phyloP scores from a whole-genome alignment of 2,329 filamentous ascomycete species.

The Fusarium longipes region DNA sequence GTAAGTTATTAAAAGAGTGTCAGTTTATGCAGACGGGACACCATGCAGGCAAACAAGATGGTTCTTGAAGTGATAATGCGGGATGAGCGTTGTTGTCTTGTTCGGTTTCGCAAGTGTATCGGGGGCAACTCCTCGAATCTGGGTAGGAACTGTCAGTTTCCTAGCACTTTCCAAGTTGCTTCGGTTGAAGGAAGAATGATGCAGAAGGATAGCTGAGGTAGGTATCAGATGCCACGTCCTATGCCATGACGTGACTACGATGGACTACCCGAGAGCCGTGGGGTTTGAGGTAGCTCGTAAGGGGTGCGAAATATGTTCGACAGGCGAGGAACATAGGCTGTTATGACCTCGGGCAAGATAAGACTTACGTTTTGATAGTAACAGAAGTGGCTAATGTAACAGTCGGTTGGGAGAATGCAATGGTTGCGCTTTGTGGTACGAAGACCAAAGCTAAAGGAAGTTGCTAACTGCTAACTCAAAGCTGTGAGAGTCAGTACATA shows the following conservation, averaged over 20 bases:
- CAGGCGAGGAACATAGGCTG: slow-evolving; percentile 7
- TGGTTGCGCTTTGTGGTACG: slow-evolving; percentile 21
- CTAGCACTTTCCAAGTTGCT: slow-evolving; percentile 14
- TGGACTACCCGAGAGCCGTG: slow-evolving; percentile 31
- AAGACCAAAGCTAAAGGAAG: slow-evolving; percentile 32
- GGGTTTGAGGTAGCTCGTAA: slow-evolving; percentile 24
- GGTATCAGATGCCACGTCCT: slow-evolving; percentile 36
- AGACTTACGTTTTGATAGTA: slow-evolving; percentile 35
- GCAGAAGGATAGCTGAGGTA: slow-evolving; percentile 12
- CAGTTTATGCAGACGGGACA: slow-evolving; percentile 37
- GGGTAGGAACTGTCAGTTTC: slow-evolving; percentile 14
- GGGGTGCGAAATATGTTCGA: slow-evolving; percentile 10
- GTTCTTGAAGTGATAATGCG: slow-evolving; percentile 32
- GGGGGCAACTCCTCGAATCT: slow-evolving; percentile 24
- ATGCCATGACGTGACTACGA: slow-evolving; percentile 42
- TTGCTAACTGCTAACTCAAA: slow-evolving; percentile 38
- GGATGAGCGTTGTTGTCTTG: slow-evolving; percentile 21
- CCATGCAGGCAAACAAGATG: slow-evolving; percentile 42
- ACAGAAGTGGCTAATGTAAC: slow-evolving; percentile 34
- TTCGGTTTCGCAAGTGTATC: slow-evolving; percentile 29
- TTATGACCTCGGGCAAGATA: slow-evolving; percentile 6
- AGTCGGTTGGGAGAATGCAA: slow-evolving; percentile 19
- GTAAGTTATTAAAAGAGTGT: slow-evolving; percentile 43
- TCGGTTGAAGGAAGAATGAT: not conserved
- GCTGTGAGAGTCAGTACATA: slow-evolving; percentile 36